These are phyloP conservation scores for Trifolium pratense DNA, from an alignment of 306 rosid genomes.

Conservation along the genomic window DNA sequence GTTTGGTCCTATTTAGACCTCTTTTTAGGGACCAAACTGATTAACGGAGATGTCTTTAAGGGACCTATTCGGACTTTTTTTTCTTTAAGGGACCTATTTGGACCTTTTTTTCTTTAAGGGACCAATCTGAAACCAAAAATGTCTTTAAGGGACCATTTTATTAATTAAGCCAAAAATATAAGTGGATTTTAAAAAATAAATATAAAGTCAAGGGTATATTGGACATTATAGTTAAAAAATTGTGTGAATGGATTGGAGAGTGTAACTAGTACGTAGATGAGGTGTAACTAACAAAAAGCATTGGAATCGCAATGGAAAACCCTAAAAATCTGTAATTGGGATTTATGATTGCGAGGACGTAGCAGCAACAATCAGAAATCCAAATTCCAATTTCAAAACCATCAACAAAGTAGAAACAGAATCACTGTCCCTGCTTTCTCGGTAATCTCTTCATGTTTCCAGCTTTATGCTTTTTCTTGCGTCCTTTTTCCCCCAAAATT, in stretches of 20 bases:
- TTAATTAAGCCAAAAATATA: no score
- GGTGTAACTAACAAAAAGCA: background rate
- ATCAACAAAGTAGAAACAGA: conserved; percentile 6
- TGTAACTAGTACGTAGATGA: no score
- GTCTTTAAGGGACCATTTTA: no score
- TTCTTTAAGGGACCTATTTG: no score
- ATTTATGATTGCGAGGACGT: background rate
- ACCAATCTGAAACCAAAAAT: no score
- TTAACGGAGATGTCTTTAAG: no score
- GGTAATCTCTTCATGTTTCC: conserved; percentile 30
- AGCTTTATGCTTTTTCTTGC: conserved; percentile 6
- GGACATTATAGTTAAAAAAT: background rate
- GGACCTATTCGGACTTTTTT: no score
- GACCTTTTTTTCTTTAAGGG: no score
- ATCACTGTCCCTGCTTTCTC: conserved; percentile 16
- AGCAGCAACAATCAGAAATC: conserved; percentile 2
- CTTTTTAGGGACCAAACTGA: no score
- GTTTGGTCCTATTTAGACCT: no score
- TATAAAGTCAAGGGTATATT: background rate
- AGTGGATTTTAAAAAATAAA: no score
- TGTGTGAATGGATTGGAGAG: background rate
- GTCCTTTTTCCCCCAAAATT: background rate
- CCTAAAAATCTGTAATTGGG: background rate
- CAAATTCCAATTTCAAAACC: conserved; percentile 12
- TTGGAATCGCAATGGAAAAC: background rate